These are phyloP conservation scores for Fusarium buxicola DNA, from an alignment of 2,329 filamentous ascomycete genomes.

Conservation along the genomic window DNA sequence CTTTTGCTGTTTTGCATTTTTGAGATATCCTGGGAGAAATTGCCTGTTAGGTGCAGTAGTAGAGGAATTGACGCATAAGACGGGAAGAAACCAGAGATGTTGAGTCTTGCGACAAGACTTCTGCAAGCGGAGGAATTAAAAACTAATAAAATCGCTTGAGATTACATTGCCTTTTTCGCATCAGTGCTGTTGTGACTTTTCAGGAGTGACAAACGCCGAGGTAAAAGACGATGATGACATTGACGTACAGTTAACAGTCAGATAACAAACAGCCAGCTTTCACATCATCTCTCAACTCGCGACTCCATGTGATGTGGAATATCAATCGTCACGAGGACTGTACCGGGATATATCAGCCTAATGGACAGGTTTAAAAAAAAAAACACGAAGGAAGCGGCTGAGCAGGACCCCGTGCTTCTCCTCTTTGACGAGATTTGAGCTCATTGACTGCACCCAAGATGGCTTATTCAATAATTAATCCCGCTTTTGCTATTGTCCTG, in stretches of 20 bases:
- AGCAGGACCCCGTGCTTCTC: slow-evolving; percentile 30
- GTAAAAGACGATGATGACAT: neutral
- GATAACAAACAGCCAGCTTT: neutral
- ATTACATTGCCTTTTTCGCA: neutral
- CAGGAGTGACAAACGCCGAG: no score
- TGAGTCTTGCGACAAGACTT: neutral
- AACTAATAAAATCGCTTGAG: slow-evolving; percentile 12
- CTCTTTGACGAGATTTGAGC: slow-evolving; percentile 32
- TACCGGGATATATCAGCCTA: neutral
- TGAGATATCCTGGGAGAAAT: slow-evolving; percentile 13
- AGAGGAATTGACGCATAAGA: slow-evolving; percentile 1
- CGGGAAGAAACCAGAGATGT: neutral
- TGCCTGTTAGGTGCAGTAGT: neutral
- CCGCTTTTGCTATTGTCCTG: neutral
- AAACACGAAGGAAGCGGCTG: slow-evolving; percentile 19
- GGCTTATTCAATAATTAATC: slow-evolving; percentile 8
- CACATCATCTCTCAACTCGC: neutral
- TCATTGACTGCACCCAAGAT: slow-evolving; percentile 4
- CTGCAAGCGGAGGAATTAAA: neutral
- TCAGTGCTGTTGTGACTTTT: neutral
- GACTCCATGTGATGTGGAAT: neutral
- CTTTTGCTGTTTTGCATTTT: slow-evolving; percentile 3
- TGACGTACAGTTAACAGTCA: neutral
- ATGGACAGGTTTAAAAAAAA: slow-evolving; percentile 15
- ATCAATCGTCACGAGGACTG: neutral